Evolutionary conservation across 495 filamentous ascomycete species (phyloP).

Genomic region (Daldinia bambusicola): DNA sequence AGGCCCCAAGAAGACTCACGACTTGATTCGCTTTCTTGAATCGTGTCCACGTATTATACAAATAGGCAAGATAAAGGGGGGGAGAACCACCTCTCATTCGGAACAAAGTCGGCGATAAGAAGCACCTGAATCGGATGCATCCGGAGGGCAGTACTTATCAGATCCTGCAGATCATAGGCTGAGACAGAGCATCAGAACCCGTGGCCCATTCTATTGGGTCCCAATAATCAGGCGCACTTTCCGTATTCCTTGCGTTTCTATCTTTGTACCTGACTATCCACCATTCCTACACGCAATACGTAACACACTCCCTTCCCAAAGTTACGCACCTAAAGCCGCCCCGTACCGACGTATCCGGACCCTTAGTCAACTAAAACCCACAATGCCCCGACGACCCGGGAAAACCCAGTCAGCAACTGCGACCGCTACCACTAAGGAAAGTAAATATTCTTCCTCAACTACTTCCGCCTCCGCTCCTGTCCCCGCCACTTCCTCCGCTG

Average conservation of each 20-base stretch:
- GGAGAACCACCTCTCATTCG: neutral
- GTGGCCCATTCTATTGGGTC: neutral
- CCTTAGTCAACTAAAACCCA: constrained; percentile 18
- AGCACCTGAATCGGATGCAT: constrained; percentile 1
- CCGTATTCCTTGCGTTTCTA: neutral
- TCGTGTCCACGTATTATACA: neutral
- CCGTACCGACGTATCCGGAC: constrained; percentile 33
- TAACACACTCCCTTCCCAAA: too few relatives aligned
- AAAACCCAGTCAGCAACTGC: constrained; percentile 23
- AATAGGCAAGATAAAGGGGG: neutral
- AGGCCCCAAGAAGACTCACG: neutral
- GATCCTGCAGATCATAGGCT: neutral
- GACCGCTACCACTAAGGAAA: neutral
- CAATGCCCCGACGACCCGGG: constrained; percentile 35
- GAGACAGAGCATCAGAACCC: neutral
- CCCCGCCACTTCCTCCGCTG: constrained; percentile 10
- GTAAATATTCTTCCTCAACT: constrained; percentile 16
- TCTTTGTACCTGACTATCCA: too few relatives aligned
- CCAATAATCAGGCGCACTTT: neutral
- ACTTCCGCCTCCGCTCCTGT: constrained; percentile 29
- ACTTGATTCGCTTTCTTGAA: neutral
- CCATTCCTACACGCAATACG: too few relatives aligned
- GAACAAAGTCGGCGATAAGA: neutral
- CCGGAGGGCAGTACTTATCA: neutral
- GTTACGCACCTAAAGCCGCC: neutral